Evolutionary conservation across 352 stramenopile genomes (phyloP).

Genomic region (Globisporangium echinulatum): DNA sequence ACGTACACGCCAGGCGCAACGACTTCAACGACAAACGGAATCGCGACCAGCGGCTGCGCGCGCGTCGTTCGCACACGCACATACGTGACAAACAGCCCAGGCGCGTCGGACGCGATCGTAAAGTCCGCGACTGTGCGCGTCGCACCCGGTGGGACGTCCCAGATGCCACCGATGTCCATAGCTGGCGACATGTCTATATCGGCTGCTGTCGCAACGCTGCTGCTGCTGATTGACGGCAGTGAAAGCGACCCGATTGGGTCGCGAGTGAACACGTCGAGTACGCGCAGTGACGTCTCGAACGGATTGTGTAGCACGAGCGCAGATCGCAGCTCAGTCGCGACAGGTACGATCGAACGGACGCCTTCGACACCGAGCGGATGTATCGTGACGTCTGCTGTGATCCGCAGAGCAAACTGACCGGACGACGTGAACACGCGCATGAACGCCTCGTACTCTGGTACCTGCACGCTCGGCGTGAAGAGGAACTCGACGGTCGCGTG

Average conservation of each 20-base stretch:
- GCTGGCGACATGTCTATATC: too few relatives aligned
- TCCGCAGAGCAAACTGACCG: slow-evolving; percentile 40
- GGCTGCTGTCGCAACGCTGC: too few relatives aligned
- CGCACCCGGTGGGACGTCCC: slow-evolving; percentile 28
- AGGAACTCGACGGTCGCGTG: slow-evolving; percentile 31
- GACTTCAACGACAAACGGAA: slow-evolving; percentile 33
- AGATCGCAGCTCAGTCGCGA: slow-evolving; percentile 22
- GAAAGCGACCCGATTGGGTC: slow-evolving; percentile 29
- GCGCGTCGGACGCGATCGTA: slow-evolving; percentile 20
- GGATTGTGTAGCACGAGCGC: slow-evolving; percentile 41
- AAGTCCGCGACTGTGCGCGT: slow-evolving; percentile 30
- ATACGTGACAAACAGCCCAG: slow-evolving; percentile 30
- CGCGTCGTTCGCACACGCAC: slow-evolving; percentile 22
- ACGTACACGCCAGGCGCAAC: slow-evolving; percentile 31
- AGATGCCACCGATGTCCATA: slow-evolving; percentile 11
- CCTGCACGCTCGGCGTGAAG: slow-evolving; percentile 25
- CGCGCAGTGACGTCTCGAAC: slow-evolving; percentile 24
- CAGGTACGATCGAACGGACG: slow-evolving; percentile 25
- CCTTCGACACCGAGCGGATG: slow-evolving; percentile 26
- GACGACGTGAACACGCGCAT: slow-evolving; percentile 41
- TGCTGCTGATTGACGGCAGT: too few relatives aligned
- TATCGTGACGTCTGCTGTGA: slow-evolving; percentile 16
- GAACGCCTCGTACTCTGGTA: slow-evolving; percentile 18
- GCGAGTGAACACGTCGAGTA: slow-evolving; percentile 41
- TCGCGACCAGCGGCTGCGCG: slow-evolving; percentile 13